Base-by-base conservation (phyloP, 106 monocot species). In the Allium fistulosum region DNA sequence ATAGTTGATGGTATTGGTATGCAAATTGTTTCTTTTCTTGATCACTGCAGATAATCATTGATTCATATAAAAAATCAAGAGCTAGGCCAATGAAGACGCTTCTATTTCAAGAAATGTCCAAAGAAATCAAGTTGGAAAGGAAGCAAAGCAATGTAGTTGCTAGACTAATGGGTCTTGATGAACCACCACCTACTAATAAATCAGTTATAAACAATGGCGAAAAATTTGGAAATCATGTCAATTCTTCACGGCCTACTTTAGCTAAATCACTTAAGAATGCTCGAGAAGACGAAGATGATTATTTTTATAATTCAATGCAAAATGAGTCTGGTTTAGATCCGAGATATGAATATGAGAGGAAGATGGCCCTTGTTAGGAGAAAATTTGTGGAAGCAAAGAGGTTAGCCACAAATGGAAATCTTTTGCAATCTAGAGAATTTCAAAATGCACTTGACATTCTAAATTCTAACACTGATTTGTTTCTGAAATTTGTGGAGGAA, bases 391-490 rank as follows among this genome's bases (percentile, higher is more conserved):
- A 92, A 72, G 93, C 87, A 48, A 99, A 99, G 72, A 74, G 77
- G 22, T 71, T 99, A 10, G 79, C 90, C 27, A 81, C 82, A 50
- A 80, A 87, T 67, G 88, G 82, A 61, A 86, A 80, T 69, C 82
- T 83, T 61, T 74, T 86, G 15, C 84, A 92, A 9, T 92, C 88
- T 8, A 89, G 87, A 74, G 89, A 92, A 70, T 92, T 92, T 58
- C 88, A 85, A 68, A 84, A 89, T 68, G 84, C 92, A 15, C 79
- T 97, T 22, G 88, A 97, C 62, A 77, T 89, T 71, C 73, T 97
- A 60, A 97, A 86, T 75, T 97, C 88, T 12, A 97, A 92, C 79
- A 84, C 71, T 77, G 96, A 97, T 77, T 57, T 89, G 27, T 92
- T 89, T 62, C 72, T 97, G 16, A 92, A 87, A 65, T 87, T 89